Evolutionary conservation across 1,284 basidiomycete genomes (phyloP).

Genomic region (Mrakiaceae sp.): DNA sequence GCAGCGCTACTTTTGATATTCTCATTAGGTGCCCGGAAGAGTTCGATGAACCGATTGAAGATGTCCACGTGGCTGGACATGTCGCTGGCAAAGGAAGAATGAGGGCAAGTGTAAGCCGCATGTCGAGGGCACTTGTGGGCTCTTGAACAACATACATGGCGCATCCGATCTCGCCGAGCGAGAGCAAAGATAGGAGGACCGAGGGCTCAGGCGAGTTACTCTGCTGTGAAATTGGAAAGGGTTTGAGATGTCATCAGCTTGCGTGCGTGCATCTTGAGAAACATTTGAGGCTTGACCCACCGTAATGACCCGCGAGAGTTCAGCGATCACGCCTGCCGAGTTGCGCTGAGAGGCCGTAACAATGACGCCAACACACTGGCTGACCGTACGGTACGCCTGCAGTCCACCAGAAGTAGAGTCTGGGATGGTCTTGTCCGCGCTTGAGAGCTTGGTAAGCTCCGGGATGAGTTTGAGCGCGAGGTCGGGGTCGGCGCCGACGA

Average conservation of each 20-base stretch:
- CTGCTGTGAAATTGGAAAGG: no score
- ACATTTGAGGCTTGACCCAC: conserved; percentile 32
- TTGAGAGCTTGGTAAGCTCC: conserved; percentile 40
- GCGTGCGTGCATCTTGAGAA: no score
- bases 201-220: conserved; percentile 51
- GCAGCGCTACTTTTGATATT: conserved; percentile 78
- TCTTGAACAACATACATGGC: conserved; percentile 48
- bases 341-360: conserved; percentile 56
- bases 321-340: conserved; percentile 64
- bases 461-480: conserved; percentile 69
- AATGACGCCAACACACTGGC: conserved; percentile 69
- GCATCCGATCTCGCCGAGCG: conserved; percentile 80
- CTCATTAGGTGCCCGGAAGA: conserved; percentile 66
- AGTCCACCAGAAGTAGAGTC: conserved; percentile 32
- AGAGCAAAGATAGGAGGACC: conserved; percentile 69
- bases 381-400: conserved; percentile 49
- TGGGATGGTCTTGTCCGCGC: conserved; percentile 25
- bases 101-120: neutral
- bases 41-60: conserved; percentile 59
- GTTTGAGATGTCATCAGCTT: no score
- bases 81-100: conserved; percentile 44
- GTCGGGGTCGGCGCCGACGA: conserved; percentile 71
- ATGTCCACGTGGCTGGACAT: conserved; percentile 64
- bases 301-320: conserved; percentile 67
- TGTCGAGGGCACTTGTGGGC: neutral